Evolutionary conservation across 805 yeast species (phyloP).

Genomic region (Starmera caribaea): DNA sequence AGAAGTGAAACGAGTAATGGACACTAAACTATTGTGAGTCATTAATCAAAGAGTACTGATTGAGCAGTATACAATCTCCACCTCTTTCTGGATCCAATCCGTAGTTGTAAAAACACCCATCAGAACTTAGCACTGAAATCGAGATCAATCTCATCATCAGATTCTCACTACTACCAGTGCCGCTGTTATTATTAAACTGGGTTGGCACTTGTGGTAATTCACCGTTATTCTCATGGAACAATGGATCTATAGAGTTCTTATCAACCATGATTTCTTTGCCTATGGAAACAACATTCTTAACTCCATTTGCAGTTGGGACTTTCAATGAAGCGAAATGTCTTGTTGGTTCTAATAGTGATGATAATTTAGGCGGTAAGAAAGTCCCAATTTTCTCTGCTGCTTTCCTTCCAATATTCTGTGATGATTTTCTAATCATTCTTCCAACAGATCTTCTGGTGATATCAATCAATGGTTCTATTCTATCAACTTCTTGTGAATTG

Average conservation of each 20-base stretch:
- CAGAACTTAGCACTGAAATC: slow-evolving; percentile 67
- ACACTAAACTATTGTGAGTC: too few species aligned
- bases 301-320: slow-evolving; percentile 43
- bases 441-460: slow-evolving; percentile 65
- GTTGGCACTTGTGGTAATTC: background rate
- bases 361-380: slow-evolving; percentile 70
- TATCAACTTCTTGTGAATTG: slow-evolving; percentile 12
- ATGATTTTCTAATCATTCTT: slow-evolving; percentile 64
- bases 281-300: slow-evolving; percentile 40
- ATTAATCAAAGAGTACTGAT: slow-evolving; percentile 47
- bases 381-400: slow-evolving; percentile 88
- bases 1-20: too few species aligned
- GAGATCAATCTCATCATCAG: slow-evolving; percentile 25
- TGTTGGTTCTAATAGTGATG: slow-evolving; percentile 79
- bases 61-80: slow-evolving; percentile 79
- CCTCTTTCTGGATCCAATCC: slow-evolving; percentile 81
- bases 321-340: slow-evolving; percentile 88
- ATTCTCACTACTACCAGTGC: slow-evolving; percentile 20
- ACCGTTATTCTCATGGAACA: slow-evolving; percentile 6
- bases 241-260: slow-evolving; percentile 14
- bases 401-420: slow-evolving; percentile 65
- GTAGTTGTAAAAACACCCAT: slow-evolving; percentile 75
- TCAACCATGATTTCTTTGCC: slow-evolving; percentile 20
- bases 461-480: slow-evolving; percentile 57
- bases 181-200: slow-evolving; percentile 9